Evolutionary conservation across 805 yeast species (phyloP).

Genomic region (Wickerhamomyces silvicola): DNA sequence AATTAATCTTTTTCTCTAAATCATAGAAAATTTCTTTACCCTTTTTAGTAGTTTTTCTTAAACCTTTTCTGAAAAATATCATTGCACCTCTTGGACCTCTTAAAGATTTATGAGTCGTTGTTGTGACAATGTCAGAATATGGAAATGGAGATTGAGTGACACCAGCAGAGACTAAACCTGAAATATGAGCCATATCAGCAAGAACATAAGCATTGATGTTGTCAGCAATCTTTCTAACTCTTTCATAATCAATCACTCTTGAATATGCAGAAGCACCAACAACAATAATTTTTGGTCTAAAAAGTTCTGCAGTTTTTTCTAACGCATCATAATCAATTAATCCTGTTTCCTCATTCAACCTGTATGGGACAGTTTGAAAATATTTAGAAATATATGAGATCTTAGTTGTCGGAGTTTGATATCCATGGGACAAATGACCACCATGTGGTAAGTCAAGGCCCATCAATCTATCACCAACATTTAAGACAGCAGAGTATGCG

Average conservation of each 20-base stretch:
- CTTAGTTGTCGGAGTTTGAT: conserved; percentile 85
- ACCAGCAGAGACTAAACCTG: conserved; percentile 93
- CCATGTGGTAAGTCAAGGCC: conserved; percentile 98
- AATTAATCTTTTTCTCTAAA: conserved; percentile 86
- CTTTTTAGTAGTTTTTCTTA: conserved; percentile 70
- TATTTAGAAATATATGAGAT: conserved; percentile 89
- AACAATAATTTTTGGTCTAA: conserved; percentile 90
- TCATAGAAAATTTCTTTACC: conserved; percentile 85
- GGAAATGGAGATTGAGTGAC: conserved; percentile 91
- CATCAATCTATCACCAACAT: conserved; percentile 90
- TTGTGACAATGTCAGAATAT: conserved; percentile 92
- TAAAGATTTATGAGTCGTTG: conserved; percentile 95
- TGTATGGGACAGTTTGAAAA: conserved; percentile 97
- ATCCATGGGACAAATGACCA: conserved; percentile 96
- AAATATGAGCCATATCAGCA: conserved; percentile 96
- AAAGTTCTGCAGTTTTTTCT: conserved; percentile 73
- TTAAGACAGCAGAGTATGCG: conserved; percentile 82
- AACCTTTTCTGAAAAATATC: conserved; percentile 95
- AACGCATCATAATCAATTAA: conserved; percentile 86
- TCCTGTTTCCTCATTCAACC: conserved; percentile 81
- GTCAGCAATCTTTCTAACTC: conserved; percentile 88
- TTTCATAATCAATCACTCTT: conserved; percentile 81
- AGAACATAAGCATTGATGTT: conserved; percentile 88
- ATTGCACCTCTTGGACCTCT: conserved; percentile 99
- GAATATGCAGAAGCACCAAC: conserved; percentile 98